Percentiles rank a stretch among this genome's conserved stretches.
These are phyloP conservation scores for Eutrema yunnanense DNA, from an alignment of 345 rosid genomes.

Conservation along the genomic window DNA sequence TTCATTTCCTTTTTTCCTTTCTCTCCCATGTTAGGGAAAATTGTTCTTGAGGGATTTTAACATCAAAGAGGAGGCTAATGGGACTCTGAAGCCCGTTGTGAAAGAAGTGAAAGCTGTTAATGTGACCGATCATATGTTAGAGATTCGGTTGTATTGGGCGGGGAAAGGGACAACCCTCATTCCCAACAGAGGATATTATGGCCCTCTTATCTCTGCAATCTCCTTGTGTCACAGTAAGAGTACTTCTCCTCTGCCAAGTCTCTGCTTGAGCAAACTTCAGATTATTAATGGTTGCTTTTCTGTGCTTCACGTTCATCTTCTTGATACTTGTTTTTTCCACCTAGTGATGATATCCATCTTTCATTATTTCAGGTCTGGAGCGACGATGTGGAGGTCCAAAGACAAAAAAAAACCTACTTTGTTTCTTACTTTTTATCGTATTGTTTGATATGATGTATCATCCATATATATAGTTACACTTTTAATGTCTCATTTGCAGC, in stretches of 20 bases:
- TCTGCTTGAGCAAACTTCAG: too few species aligned
- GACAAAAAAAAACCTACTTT: neutral
- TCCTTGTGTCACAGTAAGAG: constrained; percentile 38
- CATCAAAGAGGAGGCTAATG: constrained; percentile 38
- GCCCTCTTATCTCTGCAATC: constrained; percentile 64
- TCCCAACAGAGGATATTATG: constrained; percentile 43
- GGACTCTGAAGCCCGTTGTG: constrained; percentile 22
- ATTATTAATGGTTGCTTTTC: too few species aligned
- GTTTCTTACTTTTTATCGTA: neutral
- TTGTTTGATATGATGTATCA: neutral
- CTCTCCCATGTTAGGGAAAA: neutral
- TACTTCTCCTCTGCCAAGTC: neutral
- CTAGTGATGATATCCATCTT: neutral
- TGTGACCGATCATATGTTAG: constrained; percentile 35
- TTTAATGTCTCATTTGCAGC: neutral
- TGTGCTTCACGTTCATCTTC: neutral
- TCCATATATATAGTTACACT: neutral
- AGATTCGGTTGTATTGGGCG: constrained; percentile 52
- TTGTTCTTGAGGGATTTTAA: constrained; percentile 38
- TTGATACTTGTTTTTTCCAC: neutral
- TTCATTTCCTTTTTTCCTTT: neutral
- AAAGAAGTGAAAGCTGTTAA: neutral
- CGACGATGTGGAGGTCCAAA: constrained; percentile 10
- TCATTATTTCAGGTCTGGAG: neutral
- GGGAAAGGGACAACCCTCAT: constrained; percentile 44